Percentiles rank a stretch among this genome's conserved stretches.
Evolutionary conservation across 2,329 filamentous ascomycete species (phyloP).

Genomic region (Davidsoniella virescens): DNA sequence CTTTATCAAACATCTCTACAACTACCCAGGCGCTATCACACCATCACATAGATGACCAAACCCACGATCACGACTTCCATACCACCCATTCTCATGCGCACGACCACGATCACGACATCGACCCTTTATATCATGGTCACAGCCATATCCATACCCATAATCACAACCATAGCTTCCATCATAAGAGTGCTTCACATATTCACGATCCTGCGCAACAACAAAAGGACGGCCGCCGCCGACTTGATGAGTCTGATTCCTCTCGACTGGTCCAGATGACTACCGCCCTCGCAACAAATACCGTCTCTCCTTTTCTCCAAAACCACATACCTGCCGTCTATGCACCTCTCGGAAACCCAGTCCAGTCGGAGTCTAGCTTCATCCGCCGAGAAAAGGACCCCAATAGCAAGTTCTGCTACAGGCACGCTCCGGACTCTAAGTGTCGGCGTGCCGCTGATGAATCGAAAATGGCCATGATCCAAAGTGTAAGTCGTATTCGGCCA

Average conservation of each 20-base stretch:
- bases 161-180: background rate
- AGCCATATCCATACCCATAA: background rate
- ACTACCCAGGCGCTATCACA: constrained; percentile 5
- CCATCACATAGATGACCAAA: constrained; percentile 2
- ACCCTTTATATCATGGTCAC: background rate
- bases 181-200: background rate
- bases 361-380: background rate
- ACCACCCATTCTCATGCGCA: too few species aligned
- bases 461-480: constrained; percentile 89
- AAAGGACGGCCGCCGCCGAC: constrained; percentile 7
- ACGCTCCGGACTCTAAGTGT: constrained; percentile 87
- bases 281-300: constrained; percentile 58
- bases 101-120: background rate
- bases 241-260: constrained; percentile 14
- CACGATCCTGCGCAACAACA: background rate
- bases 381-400: constrained; percentile 42
- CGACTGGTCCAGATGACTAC: constrained; percentile 41
- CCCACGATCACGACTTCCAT: background rate
- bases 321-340: constrained; percentile 86
- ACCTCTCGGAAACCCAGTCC: constrained; percentile 45
- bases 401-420: constrained; percentile 90
- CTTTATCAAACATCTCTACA: background rate
- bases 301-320: constrained; percentile 76
- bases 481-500: constrained; percentile 35
- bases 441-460: constrained; percentile 82